Evolutionary conservation across 495 filamentous ascomycete species (phyloP), one percentile per base, ranked within the genome.

Genomic region (Penicillium argentinense): DNA sequence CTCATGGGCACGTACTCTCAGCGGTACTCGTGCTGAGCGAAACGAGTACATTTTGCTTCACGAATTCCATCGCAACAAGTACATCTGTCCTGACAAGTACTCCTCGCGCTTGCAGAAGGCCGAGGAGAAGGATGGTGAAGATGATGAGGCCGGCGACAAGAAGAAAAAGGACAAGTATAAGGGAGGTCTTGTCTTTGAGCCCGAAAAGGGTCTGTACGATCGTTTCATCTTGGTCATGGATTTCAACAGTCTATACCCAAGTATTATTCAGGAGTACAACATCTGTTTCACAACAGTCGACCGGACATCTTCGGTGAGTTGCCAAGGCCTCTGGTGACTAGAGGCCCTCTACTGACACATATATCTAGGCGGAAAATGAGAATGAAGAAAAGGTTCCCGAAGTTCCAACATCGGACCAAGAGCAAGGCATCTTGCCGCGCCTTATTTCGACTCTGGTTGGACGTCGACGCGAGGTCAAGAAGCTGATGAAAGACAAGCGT

Each of bases 121-220:
- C 17, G 82, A 86, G 50, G 81, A 84, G 33, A 85, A 84, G 24
- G 71, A 73, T 14, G 82, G 82, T 16, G 86, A 88, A 18, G 89
- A 85, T 2, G 85, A 86, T 21, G 84, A 83, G n/a, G 79, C 67
- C 19, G 79, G 72, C 2, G 87, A 88, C 57, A 98, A 97, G 79
- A 98, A 96, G 66, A 98, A 97, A 78, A 98, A 96, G 64, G 93
- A 98, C 66, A 98, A 97, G 65, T 98, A 86, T 72, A 97, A 98
- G 69, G 93, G 93, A 59, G 93, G 93, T 74, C 78, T 98, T 30
- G 93, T 98, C 47, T 98, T 98, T 56, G 93, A 98, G 61, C 93
- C 93, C 11, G 92, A 97, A 66, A 97, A 88, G 63, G 93, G 95
- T 7, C 77, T 98, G 18, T 97, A 97, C 60, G 95, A 98, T 74